A percentile compares a stretch with the other conserved stretches of the same genome.
Conservation (phyloP, 2,329 filamentous ascomycete species). For the Rhexocercosporidium sp. region DNA sequence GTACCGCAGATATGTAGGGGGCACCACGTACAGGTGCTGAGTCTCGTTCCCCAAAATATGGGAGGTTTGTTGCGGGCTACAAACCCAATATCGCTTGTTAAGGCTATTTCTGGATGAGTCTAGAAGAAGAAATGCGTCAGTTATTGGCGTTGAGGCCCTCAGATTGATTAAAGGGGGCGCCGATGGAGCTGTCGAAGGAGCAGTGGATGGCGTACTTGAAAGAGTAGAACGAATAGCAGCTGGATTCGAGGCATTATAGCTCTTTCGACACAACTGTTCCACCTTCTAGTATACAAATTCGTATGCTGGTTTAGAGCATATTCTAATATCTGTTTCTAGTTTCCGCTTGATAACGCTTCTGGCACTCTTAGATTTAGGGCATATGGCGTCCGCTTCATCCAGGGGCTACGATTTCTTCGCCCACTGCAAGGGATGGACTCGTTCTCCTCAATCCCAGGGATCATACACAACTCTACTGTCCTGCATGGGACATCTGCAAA, state of each 20-base stretch:
- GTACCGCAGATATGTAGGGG: too few species aligned
- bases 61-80: too few species aligned
- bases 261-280: slow-evolving; percentile 14
- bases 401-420: slow-evolving; percentile 15
- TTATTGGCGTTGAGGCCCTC: slow-evolving; percentile 26
- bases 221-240: slow-evolving; percentile 5
- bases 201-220: slow-evolving; percentile 21
- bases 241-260: slow-evolving; percentile 14
- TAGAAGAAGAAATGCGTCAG: too few species aligned
- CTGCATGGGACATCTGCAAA: too few species aligned
- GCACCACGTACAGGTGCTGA: too few species aligned
- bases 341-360: slow-evolving; percentile 20
- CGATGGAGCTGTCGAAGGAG: slow-evolving; percentile 23
- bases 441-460: too few species aligned
- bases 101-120: too few species aligned
- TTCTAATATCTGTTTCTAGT: slow-evolving; percentile 19
- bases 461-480: too few species aligned
- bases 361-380: slow-evolving; percentile 19
- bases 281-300: slow-evolving; percentile 25
- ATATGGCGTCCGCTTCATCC: slow-evolving; percentile 9
- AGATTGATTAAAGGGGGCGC: slow-evolving; percentile 24
- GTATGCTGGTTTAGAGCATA: slow-evolving; percentile 20
- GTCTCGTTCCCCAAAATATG: too few species aligned
- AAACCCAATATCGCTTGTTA: too few species aligned
- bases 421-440: too few species aligned